Evolutionary conservation across 805 yeast species (phyloP).

Genomic region (Ogataea saltuana): DNA sequence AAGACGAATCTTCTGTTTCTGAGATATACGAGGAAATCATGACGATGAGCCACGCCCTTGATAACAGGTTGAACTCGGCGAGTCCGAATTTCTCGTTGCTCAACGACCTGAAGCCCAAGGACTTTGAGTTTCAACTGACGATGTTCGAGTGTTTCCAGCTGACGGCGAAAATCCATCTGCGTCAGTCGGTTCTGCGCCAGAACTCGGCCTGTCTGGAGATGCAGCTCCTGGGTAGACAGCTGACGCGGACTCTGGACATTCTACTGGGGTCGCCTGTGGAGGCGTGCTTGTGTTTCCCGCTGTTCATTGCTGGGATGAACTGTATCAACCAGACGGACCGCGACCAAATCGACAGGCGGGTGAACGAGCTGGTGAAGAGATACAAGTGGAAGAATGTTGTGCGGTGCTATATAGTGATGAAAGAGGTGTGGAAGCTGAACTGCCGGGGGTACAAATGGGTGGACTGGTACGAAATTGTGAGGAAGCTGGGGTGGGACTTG

Average conservation of each 20-base stretch:
- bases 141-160: conserved; percentile 71
- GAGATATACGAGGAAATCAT: conserved; percentile 39
- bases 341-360: conserved; percentile 48
- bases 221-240: conserved; percentile 55
- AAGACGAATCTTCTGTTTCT: conserved; percentile 25
- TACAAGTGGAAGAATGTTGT: conserved; percentile 67
- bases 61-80: conserved; percentile 47
- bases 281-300: conserved; percentile 71
- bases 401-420: conserved; percentile 45
- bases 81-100: conserved; percentile 55
- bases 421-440: conserved; percentile 49
- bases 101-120: conserved; percentile 39
- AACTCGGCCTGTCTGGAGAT: conserved; percentile 66
- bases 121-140: conserved; percentile 65
- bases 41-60: conserved; percentile 43
- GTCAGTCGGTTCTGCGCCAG: conserved; percentile 61
- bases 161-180: conserved; percentile 64
- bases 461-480: conserved; percentile 73
- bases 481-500: conserved; percentile 72
- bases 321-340: conserved; percentile 56
- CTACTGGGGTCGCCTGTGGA: conserved; percentile 68
- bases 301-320: conserved; percentile 76
- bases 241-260: conserved; percentile 57
- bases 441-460: conserved; percentile 57
- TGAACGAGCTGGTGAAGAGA: conserved; percentile 57